These are phyloP conservation scores for Sophora flavescens DNA, from an alignment of 306 rosid genomes.

Conservation along the genomic window DNA sequence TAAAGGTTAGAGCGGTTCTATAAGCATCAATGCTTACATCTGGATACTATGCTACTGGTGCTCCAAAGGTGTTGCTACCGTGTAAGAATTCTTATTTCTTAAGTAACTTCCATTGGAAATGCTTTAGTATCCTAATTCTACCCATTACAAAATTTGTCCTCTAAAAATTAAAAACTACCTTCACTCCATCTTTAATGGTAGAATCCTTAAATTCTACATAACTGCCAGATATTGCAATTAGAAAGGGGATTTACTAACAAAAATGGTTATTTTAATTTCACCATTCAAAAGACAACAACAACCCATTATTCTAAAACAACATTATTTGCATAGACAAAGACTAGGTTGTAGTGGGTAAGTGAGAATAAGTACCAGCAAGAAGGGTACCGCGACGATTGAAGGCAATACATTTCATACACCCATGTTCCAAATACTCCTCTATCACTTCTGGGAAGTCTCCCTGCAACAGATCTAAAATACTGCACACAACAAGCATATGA, in stretches of 20 bases:
- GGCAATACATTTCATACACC: constrained; percentile 91
- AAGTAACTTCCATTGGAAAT: too few species aligned
- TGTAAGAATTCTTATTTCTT: too few species aligned
- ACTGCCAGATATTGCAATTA: background rate
- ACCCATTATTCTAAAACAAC: background rate
- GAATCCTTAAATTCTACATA: background rate
- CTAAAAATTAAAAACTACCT: background rate
- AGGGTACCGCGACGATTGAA: constrained; percentile 97
- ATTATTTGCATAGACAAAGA: background rate
- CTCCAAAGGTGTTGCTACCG: too few species aligned
- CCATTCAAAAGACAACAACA: background rate
- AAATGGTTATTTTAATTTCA: background rate
- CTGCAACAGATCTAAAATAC: constrained; percentile 77
- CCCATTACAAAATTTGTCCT: background rate
- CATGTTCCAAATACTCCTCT: constrained; percentile 94
- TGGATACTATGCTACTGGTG: too few species aligned
- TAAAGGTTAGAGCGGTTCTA: too few species aligned
- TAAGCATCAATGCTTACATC: too few species aligned
- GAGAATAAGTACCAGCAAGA: constrained; percentile 73
- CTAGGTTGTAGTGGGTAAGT: background rate
- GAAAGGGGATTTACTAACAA: background rate
- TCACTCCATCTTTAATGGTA: background rate
- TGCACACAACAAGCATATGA: background rate
- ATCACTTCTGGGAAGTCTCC: constrained; percentile 98
- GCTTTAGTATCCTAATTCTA: background rate